Evolutionary conservation across 805 yeast genomes (phyloP), one percentile per base, ranked within the genome.

Genomic region (Monosporozyma unispora): DNA sequence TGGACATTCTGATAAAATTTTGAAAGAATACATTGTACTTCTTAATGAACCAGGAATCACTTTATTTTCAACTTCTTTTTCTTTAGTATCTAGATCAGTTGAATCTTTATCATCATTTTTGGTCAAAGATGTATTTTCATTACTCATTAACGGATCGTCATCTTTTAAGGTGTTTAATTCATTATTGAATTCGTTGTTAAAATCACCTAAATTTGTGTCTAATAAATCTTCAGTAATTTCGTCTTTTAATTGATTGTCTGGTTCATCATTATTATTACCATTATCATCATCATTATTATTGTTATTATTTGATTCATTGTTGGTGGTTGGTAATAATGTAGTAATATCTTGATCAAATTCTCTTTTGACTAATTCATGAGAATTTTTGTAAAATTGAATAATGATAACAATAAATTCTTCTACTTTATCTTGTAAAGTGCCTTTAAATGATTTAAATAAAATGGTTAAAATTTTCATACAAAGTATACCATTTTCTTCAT

Each of bases 1-100:
- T 9, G 99, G 99, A 63, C 98, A 90, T 65, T 93, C 99, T 0
- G 96, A 87, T 52, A 93, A 75, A 12, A 91, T 87, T 63, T 89
- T 90, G 74, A 93, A 91, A 1, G 97, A 89, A 55, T 66, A 74
- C 77, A 87, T 77, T 4, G 96, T 84, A 53, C 76, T 78, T 42
- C 76, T 76, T 48, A 89, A 71, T 2, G 76, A 70, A 51, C 80
- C 81, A 9, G 51, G 28, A 3, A 40, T 33, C 4, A 44, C 18
- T 27, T 45, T 14, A 10, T 14, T 3, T n/a, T 31, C 44, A 12
- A 10, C 25, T 21, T 21, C 22, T 21, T 43, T 43, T 10, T 22
- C 41, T 7, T 47, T 40, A 18, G 39, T 41, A 25, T 25, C 27
- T 10, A 37, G 33, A 21, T 37, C 39, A 29, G 37, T 45, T 27